These are phyloP conservation scores for Myrica gale DNA, from an alignment of 306 rosid species.

Conservation along the genomic window DNA sequence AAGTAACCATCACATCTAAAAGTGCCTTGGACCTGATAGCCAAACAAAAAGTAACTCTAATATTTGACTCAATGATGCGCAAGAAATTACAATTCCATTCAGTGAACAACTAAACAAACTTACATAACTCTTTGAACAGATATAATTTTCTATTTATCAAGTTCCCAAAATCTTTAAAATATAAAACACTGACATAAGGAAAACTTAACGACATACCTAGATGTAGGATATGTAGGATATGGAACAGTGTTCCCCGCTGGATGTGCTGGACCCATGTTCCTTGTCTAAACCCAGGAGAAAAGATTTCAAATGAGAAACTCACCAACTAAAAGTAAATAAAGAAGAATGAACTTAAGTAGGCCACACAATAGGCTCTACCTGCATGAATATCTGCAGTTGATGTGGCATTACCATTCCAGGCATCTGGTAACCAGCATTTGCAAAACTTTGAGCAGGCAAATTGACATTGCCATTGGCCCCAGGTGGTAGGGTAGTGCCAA, in stretches of 20 bases:
- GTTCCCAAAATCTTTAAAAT: conserved; percentile 14
- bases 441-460: conserved; percentile 67
- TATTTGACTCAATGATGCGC: neutral
- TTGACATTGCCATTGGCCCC: conserved; percentile 42
- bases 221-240: conserved; percentile 60
- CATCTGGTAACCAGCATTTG: conserved; percentile 54
- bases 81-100: conserved; percentile 14
- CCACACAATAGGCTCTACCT: conserved; percentile 44
- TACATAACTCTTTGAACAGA: conserved; percentile 4
- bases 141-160: conserved; percentile 13
- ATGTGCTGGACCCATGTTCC: conserved; percentile 46
- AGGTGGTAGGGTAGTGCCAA: conserved; percentile 45
- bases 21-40: neutral
- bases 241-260: conserved; percentile 59
- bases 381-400: conserved; percentile 54
- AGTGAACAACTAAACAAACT: conserved; percentile 20
- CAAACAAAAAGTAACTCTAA: neutral
- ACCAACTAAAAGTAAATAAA: conserved; percentile 14
- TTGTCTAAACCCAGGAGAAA: conserved; percentile 45
- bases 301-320: conserved; percentile 31
- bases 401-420: conserved; percentile 62
- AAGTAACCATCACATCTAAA: neutral
- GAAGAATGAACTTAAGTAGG: conserved; percentile 18
- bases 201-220: conserved; percentile 58
- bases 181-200: neutral